Conservation (phyloP, 306 rosid genomes). For the Dryas octopetala region DNA sequence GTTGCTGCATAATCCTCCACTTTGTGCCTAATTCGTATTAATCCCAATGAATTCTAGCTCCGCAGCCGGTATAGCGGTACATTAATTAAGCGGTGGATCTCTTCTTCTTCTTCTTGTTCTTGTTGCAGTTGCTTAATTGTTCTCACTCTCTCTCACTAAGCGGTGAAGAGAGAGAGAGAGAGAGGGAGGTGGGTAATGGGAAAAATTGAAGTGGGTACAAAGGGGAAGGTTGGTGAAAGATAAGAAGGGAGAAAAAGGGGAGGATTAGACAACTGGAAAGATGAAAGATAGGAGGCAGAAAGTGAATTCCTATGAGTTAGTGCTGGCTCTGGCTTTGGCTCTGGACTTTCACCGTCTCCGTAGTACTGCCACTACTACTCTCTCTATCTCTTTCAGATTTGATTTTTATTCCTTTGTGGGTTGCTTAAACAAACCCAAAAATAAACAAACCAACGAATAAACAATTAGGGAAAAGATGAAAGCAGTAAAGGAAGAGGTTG, state of each 20-base stretch:
- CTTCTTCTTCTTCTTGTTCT: not conserved
- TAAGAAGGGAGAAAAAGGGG: not conserved
- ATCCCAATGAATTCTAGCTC: too few relatives aligned
- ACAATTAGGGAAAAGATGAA: not conserved
- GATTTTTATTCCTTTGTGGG: constrained; percentile 25
- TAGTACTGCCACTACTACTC: not conserved
- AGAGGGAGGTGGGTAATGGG: not conserved
- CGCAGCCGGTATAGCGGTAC: not conserved
- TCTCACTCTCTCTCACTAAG: not conserved
- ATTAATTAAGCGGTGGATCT: constrained; percentile 2
- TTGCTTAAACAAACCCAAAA: not conserved
- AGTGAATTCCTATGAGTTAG: constrained; percentile 48
- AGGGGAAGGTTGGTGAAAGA: constrained; percentile 12
- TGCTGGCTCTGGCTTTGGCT: constrained; percentile 14
- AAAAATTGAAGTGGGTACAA: not conserved
- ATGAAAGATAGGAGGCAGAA: constrained; percentile 31
- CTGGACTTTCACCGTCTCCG: constrained; percentile 10
- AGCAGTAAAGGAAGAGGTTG: constrained; percentile 10
- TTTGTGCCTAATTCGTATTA: too few relatives aligned
- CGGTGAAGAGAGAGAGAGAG: not conserved
- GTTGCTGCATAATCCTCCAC: constrained; percentile 19
- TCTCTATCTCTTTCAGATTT: constrained; percentile 27
- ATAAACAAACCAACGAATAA: not conserved
- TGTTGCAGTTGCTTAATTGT: too few relatives aligned
- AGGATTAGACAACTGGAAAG: constrained; percentile 41